phyloP scores from a whole-genome alignment of 306 rosid genomes.

The Sechiopsis laciniata region DNA sequence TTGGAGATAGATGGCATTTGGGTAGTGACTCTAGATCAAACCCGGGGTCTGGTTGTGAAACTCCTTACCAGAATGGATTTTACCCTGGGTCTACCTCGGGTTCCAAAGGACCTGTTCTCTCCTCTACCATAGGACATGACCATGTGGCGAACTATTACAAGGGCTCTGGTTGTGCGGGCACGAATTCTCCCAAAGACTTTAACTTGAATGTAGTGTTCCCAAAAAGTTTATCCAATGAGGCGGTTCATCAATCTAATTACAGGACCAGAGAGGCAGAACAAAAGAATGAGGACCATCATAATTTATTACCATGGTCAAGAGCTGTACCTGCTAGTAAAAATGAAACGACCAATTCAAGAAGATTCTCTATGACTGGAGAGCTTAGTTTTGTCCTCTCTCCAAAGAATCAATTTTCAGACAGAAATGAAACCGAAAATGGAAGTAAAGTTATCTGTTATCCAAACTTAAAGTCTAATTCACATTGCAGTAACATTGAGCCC shows the following conservation, averaged over 20 bases:
- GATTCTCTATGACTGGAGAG: slow-evolving; percentile 36
- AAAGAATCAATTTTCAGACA: slow-evolving; percentile 27
- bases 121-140: slow-evolving; percentile 43
- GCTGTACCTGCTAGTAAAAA: slow-evolving; percentile 40
- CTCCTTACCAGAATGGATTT: slow-evolving; percentile 52
- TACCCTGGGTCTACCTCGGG: slow-evolving; percentile 51
- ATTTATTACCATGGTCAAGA: slow-evolving; percentile 66
- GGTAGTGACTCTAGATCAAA: slow-evolving; percentile 49
- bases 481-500: slow-evolving; percentile 36
- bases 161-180: slow-evolving; percentile 43
- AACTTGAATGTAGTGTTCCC: slow-evolving; percentile 63
- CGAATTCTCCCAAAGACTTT: slow-evolving; percentile 49
- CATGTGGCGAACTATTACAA: slow-evolving; percentile 35
- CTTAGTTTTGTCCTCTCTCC: slow-evolving; percentile 36
- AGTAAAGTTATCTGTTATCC: slow-evolving; percentile 32
- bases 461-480: slow-evolving; percentile 35
- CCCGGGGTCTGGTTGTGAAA: slow-evolving; percentile 42
- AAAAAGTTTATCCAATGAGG: slow-evolving; percentile 43
- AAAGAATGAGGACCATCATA: slow-evolving; percentile 44
- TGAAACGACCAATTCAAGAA: slow-evolving; percentile 37
- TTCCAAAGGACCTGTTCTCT: slow-evolving; percentile 33
- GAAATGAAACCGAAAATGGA: slow-evolving; percentile 40
- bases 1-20: slow-evolving; percentile 39
- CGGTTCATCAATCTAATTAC: slow-evolving; percentile 30
- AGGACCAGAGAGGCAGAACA: slow-evolving; percentile 37